Evolutionary conservation across 2,329 filamentous ascomycete species (phyloP), one percentile per base, ranked within the genome.

Genomic region (Colletotrichum shisoi): DNA sequence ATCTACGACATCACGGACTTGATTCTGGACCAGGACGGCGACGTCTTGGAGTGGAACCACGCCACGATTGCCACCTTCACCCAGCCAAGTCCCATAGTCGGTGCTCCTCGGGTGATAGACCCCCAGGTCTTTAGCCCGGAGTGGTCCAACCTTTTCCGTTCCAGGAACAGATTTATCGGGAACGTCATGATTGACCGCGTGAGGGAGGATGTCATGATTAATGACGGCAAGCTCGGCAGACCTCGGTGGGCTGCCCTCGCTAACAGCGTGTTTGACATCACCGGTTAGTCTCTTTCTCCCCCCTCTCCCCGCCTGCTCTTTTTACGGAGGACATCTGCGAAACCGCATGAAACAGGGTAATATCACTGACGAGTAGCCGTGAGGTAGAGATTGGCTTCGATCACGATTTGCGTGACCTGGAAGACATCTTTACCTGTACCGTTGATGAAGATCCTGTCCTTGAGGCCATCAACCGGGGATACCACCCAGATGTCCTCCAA

Each of bases 1-100:
- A 21, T 58, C 1, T 24, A 58, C 44, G 56, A 58, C 56, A 19
- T 58, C 13, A 48, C 42, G 2, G 27, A 27, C 31, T 34, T 34
- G 27, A 21, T 37, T 13, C 27, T 37, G 19, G 31, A 34, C 31
- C 27, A 5, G 12, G 7, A 7, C 13, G 13, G 15, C 6, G 13
- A 34, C 31, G 31, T 34, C 31, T 34, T 34, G 31, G 31, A 17
- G 6, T 58, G 56, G 56, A 24, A 17, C 13, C 5, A 1, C 19
- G n/a, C 12, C 3, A 6, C n/a, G 19, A 45, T 42, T 3, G 31
- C 19, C 6, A 0, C 37, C 13, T 3, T 58, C 17, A 53, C 34
- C 7, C 11, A 0, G 51, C n/a, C 51, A 13, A 2, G 4, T 5
- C 2, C 3, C 2, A 1, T 5, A 4, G 3, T 6, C 31, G 0